Percentiles rank a stretch among this genome's conserved stretches.
Evolutionary conservation across 352 stramenopile genomes (phyloP).

Genomic region (Phytopythium kandeliae): DNA sequence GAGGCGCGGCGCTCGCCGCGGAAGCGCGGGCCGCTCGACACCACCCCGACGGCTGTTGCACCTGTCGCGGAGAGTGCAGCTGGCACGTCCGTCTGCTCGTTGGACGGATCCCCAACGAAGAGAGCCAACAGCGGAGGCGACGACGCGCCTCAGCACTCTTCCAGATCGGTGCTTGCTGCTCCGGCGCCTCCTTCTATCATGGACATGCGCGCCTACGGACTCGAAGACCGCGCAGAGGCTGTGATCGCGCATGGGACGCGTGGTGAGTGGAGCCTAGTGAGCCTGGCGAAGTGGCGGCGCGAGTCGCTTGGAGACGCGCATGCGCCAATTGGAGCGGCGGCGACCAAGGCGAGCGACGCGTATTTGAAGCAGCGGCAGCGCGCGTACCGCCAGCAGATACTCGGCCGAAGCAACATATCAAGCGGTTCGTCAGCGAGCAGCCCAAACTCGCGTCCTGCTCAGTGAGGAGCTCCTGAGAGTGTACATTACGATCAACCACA

Average conservation of each 20-base stretch:
- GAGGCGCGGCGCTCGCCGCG: neutral
- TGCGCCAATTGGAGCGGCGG: neutral
- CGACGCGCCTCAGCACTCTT: no score
- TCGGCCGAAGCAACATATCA: slow-evolving; percentile 5
- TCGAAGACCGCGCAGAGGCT: slow-evolving; percentile 72
- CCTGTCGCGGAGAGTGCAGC: no score
- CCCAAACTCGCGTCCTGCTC: neutral
- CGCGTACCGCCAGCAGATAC: slow-evolving; percentile 62
- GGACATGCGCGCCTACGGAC: slow-evolving; percentile 60
- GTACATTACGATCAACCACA: neutral
- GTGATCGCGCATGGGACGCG: slow-evolving; percentile 41
- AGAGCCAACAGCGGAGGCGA: neutral
- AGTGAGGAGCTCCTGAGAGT: neutral
- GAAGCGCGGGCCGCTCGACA: neutral
- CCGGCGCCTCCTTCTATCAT: slow-evolving; percentile 19
- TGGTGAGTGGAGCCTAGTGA: slow-evolving; percentile 46
- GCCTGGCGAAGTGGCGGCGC: slow-evolving; percentile 62
- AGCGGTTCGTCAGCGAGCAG: neutral
- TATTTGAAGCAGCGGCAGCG: slow-evolving; percentile 69
- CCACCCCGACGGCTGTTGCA: no score
- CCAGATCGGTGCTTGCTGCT: neutral
- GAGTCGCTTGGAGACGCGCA: slow-evolving; percentile 23
- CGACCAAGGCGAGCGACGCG: slow-evolving; percentile 9
- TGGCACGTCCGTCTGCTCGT: neutral
- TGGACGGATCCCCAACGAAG: neutral